Evolutionary conservation across 202 grass and related monocot genomes (phyloP).

Genomic region (Dendrocalamus latiflorus): DNA sequence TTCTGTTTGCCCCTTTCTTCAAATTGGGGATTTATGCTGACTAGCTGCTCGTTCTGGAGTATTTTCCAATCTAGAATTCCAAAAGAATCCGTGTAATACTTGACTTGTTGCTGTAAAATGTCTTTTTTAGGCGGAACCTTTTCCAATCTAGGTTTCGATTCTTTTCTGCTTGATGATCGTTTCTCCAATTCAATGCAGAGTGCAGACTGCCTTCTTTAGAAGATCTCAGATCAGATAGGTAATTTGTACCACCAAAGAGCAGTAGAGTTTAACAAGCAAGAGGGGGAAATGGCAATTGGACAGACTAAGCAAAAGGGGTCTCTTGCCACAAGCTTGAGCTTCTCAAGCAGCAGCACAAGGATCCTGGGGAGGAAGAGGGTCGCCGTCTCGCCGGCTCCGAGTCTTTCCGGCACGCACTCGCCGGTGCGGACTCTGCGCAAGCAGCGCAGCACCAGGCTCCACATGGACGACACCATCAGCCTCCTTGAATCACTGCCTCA

Average conservation of each 20-base stretch:
- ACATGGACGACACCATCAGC: constrained; percentile 37
- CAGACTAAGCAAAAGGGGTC: constrained; percentile 16
- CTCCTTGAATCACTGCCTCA: constrained; percentile 56
- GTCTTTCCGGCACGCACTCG: constrained; percentile 26
- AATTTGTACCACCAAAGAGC: background rate
- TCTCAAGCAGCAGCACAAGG: constrained; percentile 37
- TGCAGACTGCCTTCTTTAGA: background rate
- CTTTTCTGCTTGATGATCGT: background rate
- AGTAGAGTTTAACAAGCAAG: constrained; percentile 16
- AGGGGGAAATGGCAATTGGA: constrained; percentile 40
- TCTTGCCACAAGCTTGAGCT: constrained; percentile 39
- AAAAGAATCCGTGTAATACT: background rate
- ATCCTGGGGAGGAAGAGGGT: constrained; percentile 77
- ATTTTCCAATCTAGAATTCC: background rate
- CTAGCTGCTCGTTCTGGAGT: too few species aligned
- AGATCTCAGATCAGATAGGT: constrained; percentile 12
- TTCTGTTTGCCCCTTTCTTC: background rate
- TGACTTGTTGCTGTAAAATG: background rate
- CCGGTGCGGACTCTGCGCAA: constrained; percentile 38
- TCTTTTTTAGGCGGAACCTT: background rate
- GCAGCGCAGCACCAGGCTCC: constrained; percentile 43
- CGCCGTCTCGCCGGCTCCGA: constrained; percentile 27
- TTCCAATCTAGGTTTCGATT: background rate
- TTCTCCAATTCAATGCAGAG: background rate
- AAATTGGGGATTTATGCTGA: background rate